Evolutionary conservation across 164 flowering plant species (phyloP).

Genomic region (Vitis amurensis): DNA sequence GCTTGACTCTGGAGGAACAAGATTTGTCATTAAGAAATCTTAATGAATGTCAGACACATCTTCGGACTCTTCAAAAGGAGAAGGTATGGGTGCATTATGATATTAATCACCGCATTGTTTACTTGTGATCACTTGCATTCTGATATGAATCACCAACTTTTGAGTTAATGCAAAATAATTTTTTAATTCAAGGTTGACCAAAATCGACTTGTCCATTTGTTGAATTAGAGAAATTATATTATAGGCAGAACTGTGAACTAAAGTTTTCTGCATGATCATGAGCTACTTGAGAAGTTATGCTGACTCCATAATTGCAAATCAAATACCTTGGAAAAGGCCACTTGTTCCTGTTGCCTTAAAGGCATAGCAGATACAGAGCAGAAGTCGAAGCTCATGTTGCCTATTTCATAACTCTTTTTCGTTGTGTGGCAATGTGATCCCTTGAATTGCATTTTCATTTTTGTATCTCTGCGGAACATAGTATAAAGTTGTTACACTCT

Average conservation of each 20-base stretch:
- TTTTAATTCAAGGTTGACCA: background rate
- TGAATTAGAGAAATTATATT: background rate
- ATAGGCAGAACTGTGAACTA: background rate
- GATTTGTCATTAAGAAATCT: conserved; percentile 77
- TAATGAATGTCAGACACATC: conserved; percentile 62
- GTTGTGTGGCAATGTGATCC: no score
- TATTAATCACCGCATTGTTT: background rate
- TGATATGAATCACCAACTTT: background rate
- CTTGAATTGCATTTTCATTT: no score
- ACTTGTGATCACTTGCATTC: background rate
- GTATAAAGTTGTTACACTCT: background rate
- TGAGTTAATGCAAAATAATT: background rate
- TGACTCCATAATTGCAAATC: background rate
- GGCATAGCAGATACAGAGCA: background rate
- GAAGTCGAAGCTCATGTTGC: background rate
- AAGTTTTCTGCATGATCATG: background rate
- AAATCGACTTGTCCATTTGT: background rate
- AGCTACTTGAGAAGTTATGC: background rate
- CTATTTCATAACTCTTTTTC: background rate
- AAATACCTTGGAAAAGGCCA: background rate
- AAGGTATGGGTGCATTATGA: conserved; percentile 47
- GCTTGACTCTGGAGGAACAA: conserved; percentile 45
- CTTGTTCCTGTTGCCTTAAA: background rate
- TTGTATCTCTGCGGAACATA: no score
- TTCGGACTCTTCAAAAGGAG: conserved; percentile 71